Evolutionary conservation across 2,329 filamentous ascomycete species (phyloP).

Genomic region (Fusarium setosum): DNA sequence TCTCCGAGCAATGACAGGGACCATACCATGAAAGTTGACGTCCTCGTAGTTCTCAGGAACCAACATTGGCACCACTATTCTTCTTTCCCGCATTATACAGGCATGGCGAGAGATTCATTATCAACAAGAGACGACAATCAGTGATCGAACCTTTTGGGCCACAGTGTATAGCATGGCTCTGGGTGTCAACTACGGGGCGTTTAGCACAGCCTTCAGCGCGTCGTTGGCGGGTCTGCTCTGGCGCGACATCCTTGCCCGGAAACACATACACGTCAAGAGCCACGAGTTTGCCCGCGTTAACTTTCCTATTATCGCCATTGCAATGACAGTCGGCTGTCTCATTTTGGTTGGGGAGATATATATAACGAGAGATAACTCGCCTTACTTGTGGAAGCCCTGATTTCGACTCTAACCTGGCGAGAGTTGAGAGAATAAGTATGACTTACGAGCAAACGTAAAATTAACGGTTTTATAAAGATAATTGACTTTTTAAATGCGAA

Average conservation of each 20-base stretch:
- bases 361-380: constrained; percentile 49
- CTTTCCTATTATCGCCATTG: constrained; percentile 75
- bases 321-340: constrained; percentile 72
- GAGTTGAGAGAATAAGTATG: too few relatives aligned
- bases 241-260: constrained; percentile 75
- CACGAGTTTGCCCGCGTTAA: constrained; percentile 77
- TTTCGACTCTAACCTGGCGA: too few relatives aligned
- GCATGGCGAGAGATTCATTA: constrained; percentile 72
- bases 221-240: constrained; percentile 78
- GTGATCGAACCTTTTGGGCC: constrained; percentile 76
- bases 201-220: constrained; percentile 78
- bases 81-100: constrained; percentile 77
- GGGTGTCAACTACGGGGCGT: constrained; percentile 80
- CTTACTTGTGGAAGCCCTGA: constrained; percentile 6
- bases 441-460: too few relatives aligned
- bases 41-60: constrained; percentile 75
- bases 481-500: too few relatives aligned
- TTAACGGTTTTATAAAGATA: too few relatives aligned
- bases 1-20: not conserved
- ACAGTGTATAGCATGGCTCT: constrained; percentile 81
- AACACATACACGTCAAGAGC: constrained; percentile 73
- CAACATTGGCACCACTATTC: constrained; percentile 81
- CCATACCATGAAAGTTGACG: not conserved
- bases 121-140: constrained; percentile 60
- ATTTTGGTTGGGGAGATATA: constrained; percentile 74